Conservation (phyloP, 2,329 filamentous ascomycete species). For the Aspergillus hortae region DNA sequence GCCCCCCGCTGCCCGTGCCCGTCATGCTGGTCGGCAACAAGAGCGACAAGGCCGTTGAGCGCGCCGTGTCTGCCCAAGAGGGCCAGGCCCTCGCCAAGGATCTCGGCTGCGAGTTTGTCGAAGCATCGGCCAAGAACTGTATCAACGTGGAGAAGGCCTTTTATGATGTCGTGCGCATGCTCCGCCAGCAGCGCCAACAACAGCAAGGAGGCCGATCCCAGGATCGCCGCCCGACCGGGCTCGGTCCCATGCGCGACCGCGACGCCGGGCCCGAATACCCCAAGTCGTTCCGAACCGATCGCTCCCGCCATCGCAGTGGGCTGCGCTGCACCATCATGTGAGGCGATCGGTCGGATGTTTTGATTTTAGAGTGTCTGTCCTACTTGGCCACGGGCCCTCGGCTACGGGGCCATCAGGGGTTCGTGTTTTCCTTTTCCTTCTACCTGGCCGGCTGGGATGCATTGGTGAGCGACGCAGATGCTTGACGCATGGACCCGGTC, state of each 20-base stretch:
- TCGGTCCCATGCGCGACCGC: constrained; percentile 34
- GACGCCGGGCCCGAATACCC: constrained; percentile 38
- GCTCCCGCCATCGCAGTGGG: constrained; percentile 33
- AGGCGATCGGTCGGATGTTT: constrained; percentile 10
- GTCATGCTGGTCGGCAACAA: constrained; percentile 99
- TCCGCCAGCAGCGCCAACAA: constrained; percentile 74
- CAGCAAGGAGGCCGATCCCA: constrained; percentile 32
- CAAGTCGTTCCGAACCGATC: constrained; percentile 38
- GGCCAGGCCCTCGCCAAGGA: constrained; percentile 87
- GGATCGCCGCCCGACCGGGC: constrained; percentile 35
- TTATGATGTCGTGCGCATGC: constrained; percentile 90
- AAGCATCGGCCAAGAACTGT: constrained; percentile 95
- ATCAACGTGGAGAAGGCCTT: constrained; percentile 99
- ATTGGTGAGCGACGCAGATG: constrained; percentile 12
- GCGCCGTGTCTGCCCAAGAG: constrained; percentile 95
- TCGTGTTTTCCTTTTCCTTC: background rate
- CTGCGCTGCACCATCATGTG: constrained; percentile 38
- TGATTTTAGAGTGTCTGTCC: too few species aligned
- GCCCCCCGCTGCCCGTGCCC: constrained; percentile 65
- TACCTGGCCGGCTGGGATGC: constrained; percentile 9
- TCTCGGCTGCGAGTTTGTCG: constrained; percentile 92
- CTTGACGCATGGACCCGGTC: constrained; percentile 17
- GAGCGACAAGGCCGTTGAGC: constrained; percentile 91
- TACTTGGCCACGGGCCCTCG: too few species aligned
- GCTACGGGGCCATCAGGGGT: too few species aligned